Evolutionary conservation across 495 filamentous ascomycete genomes (phyloP), one percentile per base, ranked within the genome.

Genomic region (Geopyxis carbonaria): DNA sequence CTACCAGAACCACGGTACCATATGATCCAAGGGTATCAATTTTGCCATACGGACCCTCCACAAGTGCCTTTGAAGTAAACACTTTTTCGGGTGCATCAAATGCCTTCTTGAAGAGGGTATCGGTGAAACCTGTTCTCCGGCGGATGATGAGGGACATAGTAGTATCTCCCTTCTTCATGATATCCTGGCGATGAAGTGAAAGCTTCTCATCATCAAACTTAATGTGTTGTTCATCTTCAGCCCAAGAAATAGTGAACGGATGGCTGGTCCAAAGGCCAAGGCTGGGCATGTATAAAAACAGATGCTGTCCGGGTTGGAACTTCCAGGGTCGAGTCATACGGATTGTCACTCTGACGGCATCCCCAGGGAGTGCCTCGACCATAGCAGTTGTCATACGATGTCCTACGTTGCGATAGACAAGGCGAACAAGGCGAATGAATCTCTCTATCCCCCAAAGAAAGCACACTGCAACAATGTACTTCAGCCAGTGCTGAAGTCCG

Each of bases 1-100:
- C 83, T 50, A 93, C 83, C 15, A 93, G 70, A 50, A 93, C 64
- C 16, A 82, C 74, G 0, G 83, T 91, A 42, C 84, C 84, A 60
- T 91, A 92, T 34, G 76, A 86, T 34, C 72, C 61, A 43, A 84
- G 62, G 38, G 62, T 64, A 39, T 73, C 70, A 64, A 34, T 75
- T 76, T 54, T 54, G 27, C 77, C 77, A 60, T 93, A 93, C 3
- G 84, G 84, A 0, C 84, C 84, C 58, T 93, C 84, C 39, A 82
- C 69, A 27, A 77, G 67, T 40, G 76, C 80, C 6, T 59, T 64
- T 14, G 72, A 70, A 5, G 62, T 51, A 38, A 85, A 62, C 35
- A 62, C 67, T 30, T 73, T 69, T 24, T 73, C 66, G 1, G 75
- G 69, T 22, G 64, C 55, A 7, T 63, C 58, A 21, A 68, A 59